Conservation (phyloP, 2,329 filamentous ascomycete genomes). For the Colletotrichum sojae region DNA sequence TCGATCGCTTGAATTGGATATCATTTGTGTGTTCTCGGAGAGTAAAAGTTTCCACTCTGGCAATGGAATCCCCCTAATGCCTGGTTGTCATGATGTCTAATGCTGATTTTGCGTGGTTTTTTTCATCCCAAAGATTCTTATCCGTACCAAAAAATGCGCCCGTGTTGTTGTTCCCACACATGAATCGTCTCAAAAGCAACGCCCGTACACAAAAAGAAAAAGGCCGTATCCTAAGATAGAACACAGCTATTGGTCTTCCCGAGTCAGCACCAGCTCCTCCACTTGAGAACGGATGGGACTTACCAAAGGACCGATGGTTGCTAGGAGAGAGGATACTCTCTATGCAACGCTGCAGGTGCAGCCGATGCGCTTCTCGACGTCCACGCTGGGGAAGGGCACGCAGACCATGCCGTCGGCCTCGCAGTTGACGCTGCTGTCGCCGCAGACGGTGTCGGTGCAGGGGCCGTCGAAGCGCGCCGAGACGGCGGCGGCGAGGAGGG, state of each 20-base stretch:
- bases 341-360: slow-evolving; percentile 35
- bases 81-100: slow-evolving; percentile 14
- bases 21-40: background rate
- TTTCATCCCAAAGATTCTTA: too few species aligned
- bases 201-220: background rate
- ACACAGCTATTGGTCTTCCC: background rate
- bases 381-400: slow-evolving; percentile 35
- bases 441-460: slow-evolving; percentile 28
- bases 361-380: slow-evolving; percentile 23
- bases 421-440: slow-evolving; percentile 27
- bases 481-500: slow-evolving; percentile 29
- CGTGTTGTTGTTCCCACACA: too few species aligned
- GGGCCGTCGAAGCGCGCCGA: slow-evolving; percentile 34
- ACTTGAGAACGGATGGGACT: background rate
- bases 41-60: background rate
- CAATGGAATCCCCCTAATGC: too few species aligned
- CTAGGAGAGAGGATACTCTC: too few species aligned
- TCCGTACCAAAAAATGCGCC: too few species aligned
- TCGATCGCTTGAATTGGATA: slow-evolving; percentile 6
- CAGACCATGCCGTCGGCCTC: slow-evolving; percentile 33
- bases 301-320: background rate
- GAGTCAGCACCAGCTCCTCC: background rate
- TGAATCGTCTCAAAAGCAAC: too few species aligned
- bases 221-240: too few species aligned
- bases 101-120: too few species aligned